Evolutionary conservation across 2,329 filamentous ascomycete species (phyloP).

Genomic region (Volutella citrinella): DNA sequence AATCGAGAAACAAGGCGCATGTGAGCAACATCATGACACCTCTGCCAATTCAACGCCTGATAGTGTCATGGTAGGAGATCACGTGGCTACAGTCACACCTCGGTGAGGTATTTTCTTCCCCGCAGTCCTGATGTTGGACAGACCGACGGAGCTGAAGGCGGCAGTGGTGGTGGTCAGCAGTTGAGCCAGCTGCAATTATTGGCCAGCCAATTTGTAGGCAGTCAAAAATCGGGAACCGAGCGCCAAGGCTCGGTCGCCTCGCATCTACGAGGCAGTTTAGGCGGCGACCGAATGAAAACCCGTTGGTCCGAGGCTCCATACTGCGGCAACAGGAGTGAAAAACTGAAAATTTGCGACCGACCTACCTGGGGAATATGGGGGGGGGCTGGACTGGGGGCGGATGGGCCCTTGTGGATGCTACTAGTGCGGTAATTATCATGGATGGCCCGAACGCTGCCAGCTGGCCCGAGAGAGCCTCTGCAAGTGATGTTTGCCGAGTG

Average conservation of each 20-base stretch:
- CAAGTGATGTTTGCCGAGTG: neutral
- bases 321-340: slow-evolving; percentile 1
- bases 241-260: slow-evolving; percentile 17
- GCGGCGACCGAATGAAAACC: slow-evolving; percentile 28
- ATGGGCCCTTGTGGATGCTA: neutral
- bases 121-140: no score
- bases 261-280: slow-evolving; percentile 19
- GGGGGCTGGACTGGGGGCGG: no score
- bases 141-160: no score
- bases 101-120: no score
- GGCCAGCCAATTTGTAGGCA: no score
- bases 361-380: neutral
- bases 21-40: no score
- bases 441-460: neutral
- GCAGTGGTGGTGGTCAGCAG: no score
- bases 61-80: no score
- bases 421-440: neutral
- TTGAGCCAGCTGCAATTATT: no score
- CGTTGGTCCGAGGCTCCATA: slow-evolving; percentile 22
- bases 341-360: neutral
- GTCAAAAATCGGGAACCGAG: slow-evolving; percentile 25
- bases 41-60: no score
- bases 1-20: no score
- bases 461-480: neutral
- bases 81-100: no score